These are phyloP conservation scores for Rhodomyrtus tomentosa DNA, from an alignment of 345 rosid genomes.

Conservation along the genomic window DNA sequence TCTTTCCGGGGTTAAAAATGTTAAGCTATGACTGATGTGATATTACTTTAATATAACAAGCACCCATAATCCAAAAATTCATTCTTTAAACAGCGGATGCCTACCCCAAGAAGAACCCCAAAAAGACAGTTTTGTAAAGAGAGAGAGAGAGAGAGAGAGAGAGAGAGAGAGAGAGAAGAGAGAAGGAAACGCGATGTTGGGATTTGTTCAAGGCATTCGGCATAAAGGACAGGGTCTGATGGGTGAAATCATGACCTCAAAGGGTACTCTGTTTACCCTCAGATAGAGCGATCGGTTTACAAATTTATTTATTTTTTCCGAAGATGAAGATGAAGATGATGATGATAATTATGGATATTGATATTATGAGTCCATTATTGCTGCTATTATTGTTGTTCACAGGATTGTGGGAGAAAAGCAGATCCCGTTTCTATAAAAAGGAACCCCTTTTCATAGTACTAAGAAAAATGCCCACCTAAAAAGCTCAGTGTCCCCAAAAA, in stretches of 20 bases:
- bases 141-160: too few relatives aligned
- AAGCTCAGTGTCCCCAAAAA: slow-evolving; percentile 19
- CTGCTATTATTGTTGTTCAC: neutral
- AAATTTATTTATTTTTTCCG: neutral
- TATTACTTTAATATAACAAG: neutral
- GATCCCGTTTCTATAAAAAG: slow-evolving; percentile 57
- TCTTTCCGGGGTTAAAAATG: neutral
- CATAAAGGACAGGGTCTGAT: slow-evolving; percentile 30
- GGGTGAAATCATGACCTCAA: slow-evolving; percentile 29
- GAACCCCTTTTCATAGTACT: slow-evolving; percentile 33
- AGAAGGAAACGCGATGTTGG: neutral
- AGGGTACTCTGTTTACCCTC: slow-evolving; percentile 1
- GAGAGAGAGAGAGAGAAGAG: neutral
- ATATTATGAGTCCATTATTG: neutral
- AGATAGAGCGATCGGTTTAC: neutral
- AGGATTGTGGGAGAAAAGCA: slow-evolving; percentile 13
- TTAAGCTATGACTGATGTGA: neutral
- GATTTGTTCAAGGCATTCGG: slow-evolving; percentile 10
- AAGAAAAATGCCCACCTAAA: slow-evolving; percentile 34
- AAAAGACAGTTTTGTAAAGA: neutral
- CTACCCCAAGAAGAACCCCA: neutral
- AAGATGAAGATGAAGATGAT: neutral
- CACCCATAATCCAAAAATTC: neutral
- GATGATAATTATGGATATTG: neutral
- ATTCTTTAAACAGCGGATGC: neutral